These are phyloP conservation scores for Lasiosphaeris hirsuta DNA, from an alignment of 495 filamentous ascomycete genomes.

Conservation along the genomic window DNA sequence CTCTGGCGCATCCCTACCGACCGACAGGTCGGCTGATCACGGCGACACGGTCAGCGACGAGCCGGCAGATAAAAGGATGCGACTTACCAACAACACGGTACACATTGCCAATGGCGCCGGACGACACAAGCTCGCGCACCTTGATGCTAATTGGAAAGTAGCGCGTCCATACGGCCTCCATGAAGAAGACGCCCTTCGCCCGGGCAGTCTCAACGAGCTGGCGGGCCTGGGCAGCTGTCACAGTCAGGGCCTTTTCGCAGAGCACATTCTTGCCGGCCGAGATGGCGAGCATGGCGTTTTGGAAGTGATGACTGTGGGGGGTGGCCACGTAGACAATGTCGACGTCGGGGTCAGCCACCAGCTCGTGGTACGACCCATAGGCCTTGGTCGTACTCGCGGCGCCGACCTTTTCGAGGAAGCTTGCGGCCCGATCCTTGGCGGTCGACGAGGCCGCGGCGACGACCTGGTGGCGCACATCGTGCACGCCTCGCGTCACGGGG, in stretches of 20 bases:
- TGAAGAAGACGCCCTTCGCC: slow-evolving; percentile 83
- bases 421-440: slow-evolving; percentile 60
- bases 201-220: slow-evolving; percentile 70
- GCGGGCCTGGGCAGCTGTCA: slow-evolving; percentile 77
- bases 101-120: slow-evolving; percentile 71
- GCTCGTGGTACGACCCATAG: slow-evolving; percentile 76
- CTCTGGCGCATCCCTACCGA: slow-evolving; percentile 38
- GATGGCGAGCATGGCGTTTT: slow-evolving; percentile 78
- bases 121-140: slow-evolving; percentile 64
- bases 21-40: slow-evolving; percentile 55
- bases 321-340: slow-evolving; percentile 93
- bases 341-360: slow-evolving; percentile 71
- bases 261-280: slow-evolving; percentile 84
- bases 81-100: slow-evolving; percentile 62
- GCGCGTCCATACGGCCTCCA: slow-evolving; percentile 96
- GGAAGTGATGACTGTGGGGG: slow-evolving; percentile 93
- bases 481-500: slow-evolving; percentile 65
- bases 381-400: slow-evolving; percentile 64
- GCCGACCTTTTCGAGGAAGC: slow-evolving; percentile 67
- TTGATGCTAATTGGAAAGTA: slow-evolving; percentile 82
- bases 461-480: slow-evolving; percentile 74
- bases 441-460: slow-evolving; percentile 80
- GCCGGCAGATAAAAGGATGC: background rate
- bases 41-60: background rate
- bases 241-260: slow-evolving; percentile 91